Evolutionary conservation across 331 rosid genomes (phyloP).

Genomic region (Prunus yedoensis): DNA sequence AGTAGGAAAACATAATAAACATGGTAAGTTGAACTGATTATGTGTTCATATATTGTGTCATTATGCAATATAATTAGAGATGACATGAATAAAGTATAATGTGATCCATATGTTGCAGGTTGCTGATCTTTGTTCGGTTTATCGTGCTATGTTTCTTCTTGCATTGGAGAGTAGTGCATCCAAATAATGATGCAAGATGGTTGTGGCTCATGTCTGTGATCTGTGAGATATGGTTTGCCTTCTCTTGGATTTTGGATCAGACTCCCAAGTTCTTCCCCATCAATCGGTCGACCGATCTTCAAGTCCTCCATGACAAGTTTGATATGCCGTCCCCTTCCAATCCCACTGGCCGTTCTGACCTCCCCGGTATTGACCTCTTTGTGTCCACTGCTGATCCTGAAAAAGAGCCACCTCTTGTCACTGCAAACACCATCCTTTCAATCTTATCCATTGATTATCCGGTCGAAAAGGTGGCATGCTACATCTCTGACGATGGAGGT

Average conservation of each 20-base stretch:
- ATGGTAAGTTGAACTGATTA: background rate
- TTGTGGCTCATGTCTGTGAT: conserved; percentile 76
- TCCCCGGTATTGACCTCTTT: conserved; percentile 64
- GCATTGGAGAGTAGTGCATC: conserved; percentile 70
- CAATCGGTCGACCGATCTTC: conserved; percentile 73
- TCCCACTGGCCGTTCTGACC: conserved; percentile 80
- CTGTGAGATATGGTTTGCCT: conserved; percentile 89
- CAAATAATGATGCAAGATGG: conserved; percentile 83
- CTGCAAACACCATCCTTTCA: conserved; percentile 89
- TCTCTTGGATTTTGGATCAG: conserved; percentile 88
- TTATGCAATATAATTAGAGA: background rate
- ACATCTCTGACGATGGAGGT: conserved; percentile 87
- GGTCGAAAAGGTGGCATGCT: conserved; percentile 78
- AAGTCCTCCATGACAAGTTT: conserved; percentile 66
- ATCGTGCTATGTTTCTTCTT: conserved; percentile 59
- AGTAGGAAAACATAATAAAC: background rate
- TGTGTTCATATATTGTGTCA: background rate
- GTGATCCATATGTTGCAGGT: conserved; percentile 30
- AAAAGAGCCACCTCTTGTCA: conserved; percentile 76
- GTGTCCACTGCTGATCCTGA: conserved; percentile 96
- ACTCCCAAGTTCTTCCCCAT: conserved; percentile 70
- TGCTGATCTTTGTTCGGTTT: conserved; percentile 55
- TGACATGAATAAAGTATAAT: background rate
- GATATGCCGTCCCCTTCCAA: conserved; percentile 72
- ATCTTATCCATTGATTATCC: conserved; percentile 84